These are phyloP conservation scores for Geopyxis carbonaria DNA, from an alignment of 495 filamentous ascomycete species.

Conservation along the genomic window DNA sequence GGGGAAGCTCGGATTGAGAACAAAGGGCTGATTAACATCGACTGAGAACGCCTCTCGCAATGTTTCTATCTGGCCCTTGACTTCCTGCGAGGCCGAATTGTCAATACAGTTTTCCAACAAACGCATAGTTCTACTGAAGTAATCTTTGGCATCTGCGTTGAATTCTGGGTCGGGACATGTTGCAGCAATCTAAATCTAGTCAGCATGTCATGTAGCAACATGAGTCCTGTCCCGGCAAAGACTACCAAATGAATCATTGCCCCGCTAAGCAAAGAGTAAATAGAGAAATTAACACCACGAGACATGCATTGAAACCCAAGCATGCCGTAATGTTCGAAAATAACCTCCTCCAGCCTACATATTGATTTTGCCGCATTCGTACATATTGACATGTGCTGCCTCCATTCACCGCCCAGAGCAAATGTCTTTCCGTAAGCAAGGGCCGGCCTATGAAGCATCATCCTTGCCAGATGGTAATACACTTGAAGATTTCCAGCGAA, in stretches of 20 bases:
- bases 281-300: conserved; percentile 85
- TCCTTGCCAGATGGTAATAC: conserved; percentile 75
- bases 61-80: conserved; percentile 78
- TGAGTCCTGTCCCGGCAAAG: conserved; percentile 6
- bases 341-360: conserved; percentile 78
- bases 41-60: conserved; percentile 86
- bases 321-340: conserved; percentile 59
- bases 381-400: conserved; percentile 68
- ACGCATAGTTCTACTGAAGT: conserved; percentile 88
- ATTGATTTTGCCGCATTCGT: conserved; percentile 76
- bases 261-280: conserved; percentile 81
- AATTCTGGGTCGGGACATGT: conserved; percentile 87
- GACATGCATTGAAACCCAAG: conserved; percentile 82
- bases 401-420: conserved; percentile 62
- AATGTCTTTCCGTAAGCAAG: conserved; percentile 59
- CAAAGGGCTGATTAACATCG: conserved; percentile 69
- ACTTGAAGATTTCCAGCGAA: conserved; percentile 86
- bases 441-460: conserved; percentile 81
- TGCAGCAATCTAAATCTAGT: conserved; percentile 41
- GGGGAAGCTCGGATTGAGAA: conserved; percentile 73
- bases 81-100: conserved; percentile 82
- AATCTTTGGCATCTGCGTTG: conserved; percentile 69
- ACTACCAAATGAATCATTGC: conserved; percentile 89
- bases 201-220: background rate
- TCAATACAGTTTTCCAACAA: conserved; percentile 72